phyloP scores from a whole-genome alignment of 139 green algal species.

The Chlamydomonas asymmetrica region DNA sequence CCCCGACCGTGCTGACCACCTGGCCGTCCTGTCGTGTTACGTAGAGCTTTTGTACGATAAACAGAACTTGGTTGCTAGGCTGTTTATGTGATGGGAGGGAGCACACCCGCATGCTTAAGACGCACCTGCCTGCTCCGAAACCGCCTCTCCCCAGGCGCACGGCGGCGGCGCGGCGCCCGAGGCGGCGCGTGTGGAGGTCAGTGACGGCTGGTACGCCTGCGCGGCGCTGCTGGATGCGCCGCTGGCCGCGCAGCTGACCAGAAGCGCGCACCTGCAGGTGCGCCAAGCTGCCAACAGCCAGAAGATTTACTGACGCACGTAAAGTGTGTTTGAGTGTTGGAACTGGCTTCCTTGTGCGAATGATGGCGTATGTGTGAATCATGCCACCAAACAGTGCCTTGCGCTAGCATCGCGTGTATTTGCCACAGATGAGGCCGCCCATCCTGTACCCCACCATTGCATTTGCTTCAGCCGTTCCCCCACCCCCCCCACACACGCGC shows the following conservation, averaged over 20 bases:
- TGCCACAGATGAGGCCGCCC: neutral
- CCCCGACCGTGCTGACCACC: neutral
- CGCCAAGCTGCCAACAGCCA: neutral
- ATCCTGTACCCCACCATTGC: too few relatives aligned
- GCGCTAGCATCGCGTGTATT: neutral
- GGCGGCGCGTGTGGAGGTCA: slow-evolving; percentile 55
- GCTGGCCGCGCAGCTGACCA: slow-evolving; percentile 40
- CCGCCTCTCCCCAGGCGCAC: too few relatives aligned
- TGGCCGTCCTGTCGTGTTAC: neutral
- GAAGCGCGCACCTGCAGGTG: slow-evolving; percentile 32
- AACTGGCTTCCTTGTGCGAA: neutral
- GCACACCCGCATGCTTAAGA: too few relatives aligned
- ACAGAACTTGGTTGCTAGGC: too few relatives aligned
- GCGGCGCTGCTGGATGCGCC: slow-evolving; percentile 45
- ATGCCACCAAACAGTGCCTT: neutral
- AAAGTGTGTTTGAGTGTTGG: neutral
- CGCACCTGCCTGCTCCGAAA: too few relatives aligned
- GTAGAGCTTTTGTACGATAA: too few relatives aligned
- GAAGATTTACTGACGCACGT: too few relatives aligned
- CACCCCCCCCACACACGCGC: neutral
- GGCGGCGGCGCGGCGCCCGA: neutral
- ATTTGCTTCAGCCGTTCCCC: too few relatives aligned
- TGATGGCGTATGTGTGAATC: neutral
- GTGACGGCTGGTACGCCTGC: slow-evolving; percentile 76
- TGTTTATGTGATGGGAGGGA: too few relatives aligned